Evolutionary conservation across 2,329 filamentous ascomycete species (phyloP).

Genomic region (Exserohilum turcica): DNA sequence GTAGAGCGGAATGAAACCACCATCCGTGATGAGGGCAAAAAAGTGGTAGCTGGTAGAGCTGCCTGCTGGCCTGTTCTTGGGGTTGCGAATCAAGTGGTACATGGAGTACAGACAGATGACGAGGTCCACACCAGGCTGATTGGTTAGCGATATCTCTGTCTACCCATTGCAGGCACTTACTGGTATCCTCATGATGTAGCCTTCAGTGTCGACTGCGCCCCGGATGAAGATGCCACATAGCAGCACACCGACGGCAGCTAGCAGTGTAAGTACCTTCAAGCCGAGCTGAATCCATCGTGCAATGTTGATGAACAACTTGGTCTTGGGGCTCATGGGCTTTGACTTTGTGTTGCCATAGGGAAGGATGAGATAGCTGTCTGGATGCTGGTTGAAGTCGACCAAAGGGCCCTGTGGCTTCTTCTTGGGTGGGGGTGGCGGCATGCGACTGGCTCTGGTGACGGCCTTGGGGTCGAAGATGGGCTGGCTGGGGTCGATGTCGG

Average conservation of each 20-base stretch:
- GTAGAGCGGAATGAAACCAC: slow-evolving; percentile 67
- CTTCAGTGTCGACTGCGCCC: slow-evolving; percentile 65
- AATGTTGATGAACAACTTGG: slow-evolving; percentile 73
- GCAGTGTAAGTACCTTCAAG: slow-evolving; percentile 68
- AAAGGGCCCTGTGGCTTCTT: slow-evolving; percentile 75
- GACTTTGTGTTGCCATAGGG: slow-evolving; percentile 65
- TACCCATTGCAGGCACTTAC: slow-evolving; percentile 57
- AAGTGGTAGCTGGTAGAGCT: slow-evolving; percentile 89
- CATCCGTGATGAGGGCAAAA: slow-evolving; percentile 77
- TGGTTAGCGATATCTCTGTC: slow-evolving; percentile 19
- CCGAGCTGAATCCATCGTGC: slow-evolving; percentile 71
- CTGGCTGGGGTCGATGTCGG: slow-evolving; percentile 51
- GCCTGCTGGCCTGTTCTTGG: slow-evolving; percentile 72
- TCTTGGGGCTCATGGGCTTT: slow-evolving; percentile 69
- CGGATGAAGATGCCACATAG: slow-evolving; percentile 78
- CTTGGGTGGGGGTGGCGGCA: slow-evolving; percentile 62
- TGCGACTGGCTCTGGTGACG: slow-evolving; percentile 77
- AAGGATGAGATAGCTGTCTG: slow-evolving; percentile 73
- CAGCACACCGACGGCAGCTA: slow-evolving; percentile 73
- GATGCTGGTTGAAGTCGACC: slow-evolving; percentile 82
- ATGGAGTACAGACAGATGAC: slow-evolving; percentile 76
- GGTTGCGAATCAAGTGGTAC: slow-evolving; percentile 75
- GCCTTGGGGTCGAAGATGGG: slow-evolving; percentile 83
- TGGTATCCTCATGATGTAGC: slow-evolving; percentile 77
- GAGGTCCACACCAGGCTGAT: slow-evolving; percentile 74